phyloP scores from a whole-genome alignment of 2,329 filamentous ascomycete species.

The Septoria linicola region DNA sequence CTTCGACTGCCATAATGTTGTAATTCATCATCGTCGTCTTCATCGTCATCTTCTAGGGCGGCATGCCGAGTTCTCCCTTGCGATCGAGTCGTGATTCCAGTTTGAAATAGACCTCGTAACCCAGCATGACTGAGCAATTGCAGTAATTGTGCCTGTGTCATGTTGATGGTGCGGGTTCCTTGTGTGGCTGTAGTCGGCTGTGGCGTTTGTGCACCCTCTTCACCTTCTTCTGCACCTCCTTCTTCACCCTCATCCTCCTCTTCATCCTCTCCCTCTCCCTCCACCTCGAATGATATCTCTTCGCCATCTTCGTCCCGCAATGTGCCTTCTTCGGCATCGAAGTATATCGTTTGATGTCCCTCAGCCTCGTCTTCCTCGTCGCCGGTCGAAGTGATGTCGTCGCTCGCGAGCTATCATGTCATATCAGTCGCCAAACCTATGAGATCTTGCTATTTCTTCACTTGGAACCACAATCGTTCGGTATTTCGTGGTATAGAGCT shows the following conservation, averaged over 20 bases:
- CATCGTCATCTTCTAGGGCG: constrained; percentile 33
- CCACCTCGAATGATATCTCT: constrained; percentile 31
- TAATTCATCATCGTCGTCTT: constrained; percentile 41
- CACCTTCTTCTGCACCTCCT: constrained; percentile 28
- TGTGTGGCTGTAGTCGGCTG: constrained; percentile 25
- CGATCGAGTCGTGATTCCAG: constrained; percentile 30
- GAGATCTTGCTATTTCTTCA: too few species aligned
- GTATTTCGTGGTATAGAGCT: too few species aligned
- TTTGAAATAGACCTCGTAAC: constrained; percentile 53
- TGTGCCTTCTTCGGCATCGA: constrained; percentile 42
- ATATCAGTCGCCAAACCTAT: constrained; percentile 13
- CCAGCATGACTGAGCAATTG: constrained; percentile 56
- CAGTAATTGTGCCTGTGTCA: constrained; percentile 50
- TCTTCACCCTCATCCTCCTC: constrained; percentile 30
- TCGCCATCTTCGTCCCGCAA: constrained; percentile 31
- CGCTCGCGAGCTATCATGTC: constrained; percentile 33
- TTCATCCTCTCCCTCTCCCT: constrained; percentile 29
- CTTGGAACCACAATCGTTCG: neutral
- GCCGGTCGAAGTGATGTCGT: constrained; percentile 37
- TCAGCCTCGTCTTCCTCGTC: constrained; percentile 44
- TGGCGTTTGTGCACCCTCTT: constrained; percentile 32
- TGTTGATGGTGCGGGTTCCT: constrained; percentile 26
- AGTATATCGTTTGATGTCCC: constrained; percentile 41
- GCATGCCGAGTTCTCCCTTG: constrained; percentile 28
- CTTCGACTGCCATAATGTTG: constrained; percentile 40